These are phyloP conservation scores for Lichtheimia corymbifera DNA, from an alignment of 371 early-diverging fungal genomes.

Conservation along the genomic window DNA sequence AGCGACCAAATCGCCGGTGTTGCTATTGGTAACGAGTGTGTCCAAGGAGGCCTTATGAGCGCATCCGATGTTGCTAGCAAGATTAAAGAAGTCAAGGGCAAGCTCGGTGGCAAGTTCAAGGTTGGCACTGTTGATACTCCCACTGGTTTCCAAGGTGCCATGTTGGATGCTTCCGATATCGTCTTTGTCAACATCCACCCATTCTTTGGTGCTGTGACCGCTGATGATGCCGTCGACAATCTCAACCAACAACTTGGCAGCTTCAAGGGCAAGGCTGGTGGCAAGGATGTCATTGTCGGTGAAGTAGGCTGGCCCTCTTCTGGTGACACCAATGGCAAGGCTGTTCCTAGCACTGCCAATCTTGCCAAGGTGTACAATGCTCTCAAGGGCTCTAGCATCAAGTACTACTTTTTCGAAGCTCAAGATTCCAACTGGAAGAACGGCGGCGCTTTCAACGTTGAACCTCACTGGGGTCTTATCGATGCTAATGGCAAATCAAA, in stretches of 20 bases:
- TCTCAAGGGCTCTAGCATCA: slow-evolving; percentile 29
- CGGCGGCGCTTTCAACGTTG: slow-evolving; percentile 45
- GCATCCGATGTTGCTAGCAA: slow-evolving; percentile 23
- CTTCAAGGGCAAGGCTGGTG: slow-evolving; percentile 40
- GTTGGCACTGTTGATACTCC: slow-evolving; percentile 60
- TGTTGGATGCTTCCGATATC: slow-evolving; percentile 45
- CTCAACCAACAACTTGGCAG: slow-evolving; percentile 36
- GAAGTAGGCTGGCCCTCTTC: slow-evolving; percentile 72
- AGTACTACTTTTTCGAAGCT: slow-evolving; percentile 65
- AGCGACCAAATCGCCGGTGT: slow-evolving; percentile 29
- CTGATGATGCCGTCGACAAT: slow-evolving; percentile 30
- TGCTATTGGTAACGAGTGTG: slow-evolving; percentile 46
- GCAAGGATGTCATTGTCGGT: slow-evolving; percentile 53
- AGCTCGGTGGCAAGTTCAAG: slow-evolving; percentile 25
- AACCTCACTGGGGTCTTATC: slow-evolving; percentile 62
- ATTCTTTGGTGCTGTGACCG: slow-evolving; percentile 45
- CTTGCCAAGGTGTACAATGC: slow-evolving; percentile 45
- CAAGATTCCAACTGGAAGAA: slow-evolving; percentile 64
- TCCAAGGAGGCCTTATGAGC: slow-evolving; percentile 26
- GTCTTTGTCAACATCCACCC: slow-evolving; percentile 61
- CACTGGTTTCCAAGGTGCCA: slow-evolving; percentile 14
- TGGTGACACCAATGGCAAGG: slow-evolving; percentile 48
- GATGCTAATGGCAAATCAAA: slow-evolving; percentile 23
- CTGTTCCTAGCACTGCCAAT: slow-evolving; percentile 50
- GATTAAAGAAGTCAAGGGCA: slow-evolving; percentile 48